A percentile compares a stretch with the other conserved stretches of the same genome.
These are phyloP conservation scores for Clavispora fructus DNA, from an alignment of 805 yeast genomes.

Conservation along the genomic window DNA sequence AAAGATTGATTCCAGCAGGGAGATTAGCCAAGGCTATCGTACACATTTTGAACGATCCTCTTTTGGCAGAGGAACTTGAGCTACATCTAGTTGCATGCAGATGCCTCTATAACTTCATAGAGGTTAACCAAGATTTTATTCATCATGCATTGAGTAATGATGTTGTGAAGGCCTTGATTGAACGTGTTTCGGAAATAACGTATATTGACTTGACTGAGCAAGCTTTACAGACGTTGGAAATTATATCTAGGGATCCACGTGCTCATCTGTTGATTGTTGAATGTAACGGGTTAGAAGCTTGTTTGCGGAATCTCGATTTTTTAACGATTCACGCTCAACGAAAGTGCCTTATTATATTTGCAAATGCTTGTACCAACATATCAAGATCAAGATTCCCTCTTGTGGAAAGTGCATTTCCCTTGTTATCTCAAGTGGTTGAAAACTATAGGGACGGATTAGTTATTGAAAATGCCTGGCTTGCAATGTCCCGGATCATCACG, in stretches of 20 bases:
- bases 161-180: conserved; percentile 60
- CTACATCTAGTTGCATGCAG: conserved; percentile 80
- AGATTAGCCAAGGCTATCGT: conserved; percentile 52
- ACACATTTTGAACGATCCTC: conserved; percentile 51
- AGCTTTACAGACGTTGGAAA: conserved; percentile 69
- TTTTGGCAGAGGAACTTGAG: conserved; percentile 61
- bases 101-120: conserved; percentile 75
- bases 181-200: conserved; percentile 65
- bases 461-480: conserved; percentile 60
- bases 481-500: conserved; percentile 53
- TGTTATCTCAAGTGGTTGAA: conserved; percentile 50
- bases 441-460: conserved; percentile 54
- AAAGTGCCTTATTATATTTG: conserved; percentile 67
- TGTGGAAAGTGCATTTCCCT: conserved; percentile 54
- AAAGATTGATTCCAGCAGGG: conserved; percentile 57
- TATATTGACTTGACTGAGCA: conserved; percentile 93
- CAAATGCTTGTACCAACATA: conserved; percentile 58
- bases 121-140: conserved; percentile 62
- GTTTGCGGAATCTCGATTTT: conserved; percentile 75
- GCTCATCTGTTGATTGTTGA: conserved; percentile 44
- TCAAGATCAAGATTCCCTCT: conserved; percentile 39
- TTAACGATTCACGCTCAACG: conserved; percentile 86
- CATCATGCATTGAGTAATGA: conserved; percentile 59
- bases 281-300: conserved; percentile 58
- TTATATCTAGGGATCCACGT: conserved; percentile 54